phyloP scores from a whole-genome alignment of 2,329 filamentous ascomycete species.

The Bipolaris bicolor region DNA sequence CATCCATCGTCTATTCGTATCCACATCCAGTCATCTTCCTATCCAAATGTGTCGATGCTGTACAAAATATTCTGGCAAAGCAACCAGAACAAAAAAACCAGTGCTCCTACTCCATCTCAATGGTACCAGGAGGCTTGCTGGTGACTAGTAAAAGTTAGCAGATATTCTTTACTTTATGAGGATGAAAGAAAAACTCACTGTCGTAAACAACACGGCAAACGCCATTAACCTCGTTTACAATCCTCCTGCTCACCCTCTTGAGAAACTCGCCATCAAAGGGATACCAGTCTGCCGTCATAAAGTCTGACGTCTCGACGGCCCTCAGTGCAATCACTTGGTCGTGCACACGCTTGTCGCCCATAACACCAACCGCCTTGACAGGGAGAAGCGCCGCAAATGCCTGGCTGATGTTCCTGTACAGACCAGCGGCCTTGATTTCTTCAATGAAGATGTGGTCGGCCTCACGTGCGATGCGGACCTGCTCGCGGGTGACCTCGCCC shows the following conservation, averaged over 20 bases:
- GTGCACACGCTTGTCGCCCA: conserved; percentile 73
- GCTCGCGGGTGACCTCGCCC: conserved; percentile 81
- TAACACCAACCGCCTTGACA: conserved; percentile 69
- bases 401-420: conserved; percentile 75
- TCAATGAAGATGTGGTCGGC: conserved; percentile 80
- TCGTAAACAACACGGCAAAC: conserved; percentile 75
- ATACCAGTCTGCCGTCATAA: conserved; percentile 78
- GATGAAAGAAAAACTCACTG: conserved; percentile 52
- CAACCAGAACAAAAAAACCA: background rate
- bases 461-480: conserved; percentile 78
- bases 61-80: background rate
- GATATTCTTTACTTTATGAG: conserved; percentile 13
- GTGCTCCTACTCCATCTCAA: conserved; percentile 72
- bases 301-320: conserved; percentile 69
- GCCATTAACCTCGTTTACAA: conserved; percentile 77
- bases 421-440: conserved; percentile 73
- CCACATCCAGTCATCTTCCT: background rate
- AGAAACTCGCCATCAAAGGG: conserved; percentile 70
- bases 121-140: conserved; percentile 73
- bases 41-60: background rate
- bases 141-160: conserved; percentile 53
- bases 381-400: conserved; percentile 73
- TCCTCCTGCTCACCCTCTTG: conserved; percentile 67
- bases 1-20: conserved; percentile 27
- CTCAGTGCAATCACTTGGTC: conserved; percentile 67